Percentiles rank a stretch among this genome's conserved stretches.
These are phyloP conservation scores for Oryza nivara DNA, from an alignment of 176 grass and related monocot genomes.

Conservation along the genomic window DNA sequence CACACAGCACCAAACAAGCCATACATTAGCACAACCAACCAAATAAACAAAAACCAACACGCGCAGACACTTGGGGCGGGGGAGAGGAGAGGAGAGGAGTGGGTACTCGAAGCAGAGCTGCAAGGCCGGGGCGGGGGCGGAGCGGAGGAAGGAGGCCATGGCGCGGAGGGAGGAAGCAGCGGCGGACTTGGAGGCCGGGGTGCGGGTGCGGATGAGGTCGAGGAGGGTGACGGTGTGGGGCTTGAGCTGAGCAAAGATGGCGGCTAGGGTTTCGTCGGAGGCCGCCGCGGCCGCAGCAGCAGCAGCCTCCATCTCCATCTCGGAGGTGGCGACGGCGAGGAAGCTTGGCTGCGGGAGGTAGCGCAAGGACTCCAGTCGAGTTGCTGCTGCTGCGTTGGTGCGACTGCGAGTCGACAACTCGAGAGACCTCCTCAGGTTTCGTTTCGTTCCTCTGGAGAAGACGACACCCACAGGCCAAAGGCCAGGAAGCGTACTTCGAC, in stretches of 20 bases:
- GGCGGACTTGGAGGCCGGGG: slow-evolving; percentile 31
- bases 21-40: slow-evolving; percentile 4
- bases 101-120: slow-evolving; percentile 78
- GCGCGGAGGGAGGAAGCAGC: slow-evolving; percentile 55
- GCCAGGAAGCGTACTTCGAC: not conserved
- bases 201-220: slow-evolving; percentile 72
- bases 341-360: not conserved
- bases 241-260: slow-evolving; percentile 74
- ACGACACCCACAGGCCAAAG: too few species aligned
- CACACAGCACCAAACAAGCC: slow-evolving; percentile 2
- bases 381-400: not conserved
- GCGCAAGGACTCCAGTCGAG: not conserved
- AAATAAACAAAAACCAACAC: not conserved
- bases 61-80: not conserved
- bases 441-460: not conserved
- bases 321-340: not conserved
- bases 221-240: slow-evolving; percentile 76
- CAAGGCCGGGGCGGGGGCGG: slow-evolving; percentile 53
- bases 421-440: slow-evolving; percentile 12
- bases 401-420: not conserved
- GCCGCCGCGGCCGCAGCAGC: slow-evolving; percentile 12
- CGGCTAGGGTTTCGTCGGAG: slow-evolving; percentile 64
- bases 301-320: slow-evolving; percentile 24
- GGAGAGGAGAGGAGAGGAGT: not conserved
- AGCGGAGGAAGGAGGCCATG: slow-evolving; percentile 68